Base-by-base conservation (phyloP, 2,329 filamentous ascomycete species). In the Verruconis gallopava region DNA sequence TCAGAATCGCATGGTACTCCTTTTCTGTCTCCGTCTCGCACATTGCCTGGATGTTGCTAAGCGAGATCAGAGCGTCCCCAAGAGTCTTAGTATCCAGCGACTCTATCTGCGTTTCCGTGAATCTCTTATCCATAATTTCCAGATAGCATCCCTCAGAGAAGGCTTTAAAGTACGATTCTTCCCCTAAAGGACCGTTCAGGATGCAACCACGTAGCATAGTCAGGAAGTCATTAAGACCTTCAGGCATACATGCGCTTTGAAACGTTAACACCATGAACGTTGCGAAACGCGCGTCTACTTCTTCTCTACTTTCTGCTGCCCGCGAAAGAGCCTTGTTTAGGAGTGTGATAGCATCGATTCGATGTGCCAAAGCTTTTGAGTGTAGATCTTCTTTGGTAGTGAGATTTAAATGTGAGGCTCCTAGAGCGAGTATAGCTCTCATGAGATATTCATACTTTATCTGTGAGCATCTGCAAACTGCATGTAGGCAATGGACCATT, bases 391-490 rank as follows among this genome's bases (percentile, higher is more conserved):
- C 55, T 44, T 72, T 55, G 2, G 56, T 73, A 1, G 63, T 56
- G 3, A 60, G 59, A 49, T 71, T 67, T 3, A 83, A 66, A 48
- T 82, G 75, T 0, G 78, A 81, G 21, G 79, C 80, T 1, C 79
- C 68, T 46, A 81, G 68, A 11, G 77, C 77, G 0, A 81, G 67
- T 39, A 84, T 77, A 3, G 78, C 75, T 54, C 84, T 79, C 72
- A 84, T 81, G 6, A 81, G 65, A 45, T 75, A 80, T 43, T 79
- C 73, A 48, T 79, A 69, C 69, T 77, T 44, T 17, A 42, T 46
- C 18, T 4, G 34, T 55, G 5, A 40, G 38, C 25, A 9, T 5
- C 3, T 40, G 19, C 30, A 15, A 4, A 9, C 4, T 3, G 14
- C 14, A 17, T 4, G 20, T 9, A 13, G 15, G 15, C 15, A 17